These are phyloP conservation scores for Telopea speciosissima DNA, from an alignment of 177 flowering plant species.

Conservation along the genomic window DNA sequence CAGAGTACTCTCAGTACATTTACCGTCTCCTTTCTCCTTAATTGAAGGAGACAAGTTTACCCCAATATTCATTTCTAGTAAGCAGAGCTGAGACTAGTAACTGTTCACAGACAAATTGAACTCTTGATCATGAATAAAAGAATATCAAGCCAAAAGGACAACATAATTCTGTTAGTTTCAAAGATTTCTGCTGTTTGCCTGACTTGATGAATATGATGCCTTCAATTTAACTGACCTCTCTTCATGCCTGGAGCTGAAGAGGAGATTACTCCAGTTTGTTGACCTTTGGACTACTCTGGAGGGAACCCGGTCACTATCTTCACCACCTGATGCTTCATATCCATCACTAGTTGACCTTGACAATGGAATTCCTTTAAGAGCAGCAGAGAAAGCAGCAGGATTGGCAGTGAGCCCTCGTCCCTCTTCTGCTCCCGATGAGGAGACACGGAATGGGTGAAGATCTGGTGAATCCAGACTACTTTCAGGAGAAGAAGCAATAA, in stretches of 20 bases:
- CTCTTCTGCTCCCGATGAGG: constrained; percentile 79
- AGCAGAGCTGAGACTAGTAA: constrained; percentile 9
- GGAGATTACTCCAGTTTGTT: constrained; percentile 59
- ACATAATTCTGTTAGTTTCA: constrained; percentile 9
- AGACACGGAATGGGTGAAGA: constrained; percentile 67
- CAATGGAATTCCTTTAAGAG: constrained; percentile 45
- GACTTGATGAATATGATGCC: constrained; percentile 46
- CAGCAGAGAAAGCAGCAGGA: constrained; percentile 22
- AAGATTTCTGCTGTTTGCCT: constrained; percentile 28
- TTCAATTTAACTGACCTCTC: constrained; percentile 30
- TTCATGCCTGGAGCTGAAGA: constrained; percentile 41
- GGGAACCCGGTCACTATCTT: constrained; percentile 88
- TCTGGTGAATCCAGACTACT: constrained; percentile 93
- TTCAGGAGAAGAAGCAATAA: constrained; percentile 81
- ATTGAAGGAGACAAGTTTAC: neutral
- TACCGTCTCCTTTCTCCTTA: neutral
- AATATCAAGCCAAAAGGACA: constrained; percentile 18
- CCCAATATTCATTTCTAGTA: constrained; percentile 1
- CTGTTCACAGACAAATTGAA: constrained; percentile 1
- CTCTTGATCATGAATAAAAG: constrained; percentile 29
- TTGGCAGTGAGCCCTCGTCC: constrained; percentile 41
- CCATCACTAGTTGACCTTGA: constrained; percentile 96
- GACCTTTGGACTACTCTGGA: constrained; percentile 53
- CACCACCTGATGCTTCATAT: constrained; percentile 97
- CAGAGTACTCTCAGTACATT: constrained; percentile 1